These are phyloP conservation scores for Chenopodium suecicum DNA, from an alignment of 148 eudicot species.

Conservation along the genomic window DNA sequence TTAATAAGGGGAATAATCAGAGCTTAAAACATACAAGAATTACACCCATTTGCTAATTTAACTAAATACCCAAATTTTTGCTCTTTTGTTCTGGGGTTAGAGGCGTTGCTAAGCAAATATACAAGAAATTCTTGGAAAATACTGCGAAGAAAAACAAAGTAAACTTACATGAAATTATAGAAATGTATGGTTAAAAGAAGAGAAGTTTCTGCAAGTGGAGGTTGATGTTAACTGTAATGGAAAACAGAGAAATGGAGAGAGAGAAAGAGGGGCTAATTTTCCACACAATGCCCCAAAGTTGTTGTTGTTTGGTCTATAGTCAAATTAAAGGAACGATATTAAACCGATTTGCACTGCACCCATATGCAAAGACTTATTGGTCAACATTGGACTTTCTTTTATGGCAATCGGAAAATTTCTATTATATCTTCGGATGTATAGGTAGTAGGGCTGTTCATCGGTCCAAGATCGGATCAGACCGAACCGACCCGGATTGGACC, in stretches of 20 bases:
- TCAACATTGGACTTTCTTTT: too few species aligned
- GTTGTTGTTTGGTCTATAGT: too few species aligned
- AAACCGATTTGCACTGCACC: too few species aligned
- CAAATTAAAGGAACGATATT: too few species aligned
- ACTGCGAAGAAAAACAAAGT: neutral
- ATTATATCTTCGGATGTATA: too few species aligned
- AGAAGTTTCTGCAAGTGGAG: neutral
- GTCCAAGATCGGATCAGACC: too few species aligned
- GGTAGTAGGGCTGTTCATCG: too few species aligned
- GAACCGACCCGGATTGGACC: too few species aligned
- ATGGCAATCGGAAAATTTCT: too few species aligned
- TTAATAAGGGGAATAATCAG: neutral
- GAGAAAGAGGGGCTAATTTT: neutral
- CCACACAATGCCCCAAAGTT: too few species aligned
- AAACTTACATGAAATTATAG: constrained; percentile 3
- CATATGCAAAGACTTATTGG: too few species aligned
- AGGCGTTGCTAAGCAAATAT: too few species aligned
- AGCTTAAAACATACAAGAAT: neutral
- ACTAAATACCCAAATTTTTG: neutral
- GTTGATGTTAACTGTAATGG: neutral
- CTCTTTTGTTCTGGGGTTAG: neutral
- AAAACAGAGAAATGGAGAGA: neutral
- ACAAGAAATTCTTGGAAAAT: neutral
- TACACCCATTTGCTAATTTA: neutral
- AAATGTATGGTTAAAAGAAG: neutral